Percentiles rank a stretch among this genome's conserved stretches.
These are phyloP conservation scores for Litsea cubeba DNA, from an alignment of 164 flowering plant species.

Conservation along the genomic window DNA sequence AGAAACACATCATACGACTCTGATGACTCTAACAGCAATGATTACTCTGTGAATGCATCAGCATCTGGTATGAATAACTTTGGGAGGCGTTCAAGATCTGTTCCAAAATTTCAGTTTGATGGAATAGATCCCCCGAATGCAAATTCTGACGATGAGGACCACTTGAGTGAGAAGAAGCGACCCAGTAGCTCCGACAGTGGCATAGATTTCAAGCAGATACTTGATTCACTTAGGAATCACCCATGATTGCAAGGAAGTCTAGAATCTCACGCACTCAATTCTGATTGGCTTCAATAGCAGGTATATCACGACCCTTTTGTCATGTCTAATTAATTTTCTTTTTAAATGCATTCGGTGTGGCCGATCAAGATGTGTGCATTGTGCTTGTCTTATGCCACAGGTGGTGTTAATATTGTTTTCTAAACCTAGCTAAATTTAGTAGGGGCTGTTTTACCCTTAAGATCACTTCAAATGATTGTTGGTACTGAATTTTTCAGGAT, in stretches of 20 bases:
- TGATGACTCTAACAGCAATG: slow-evolving; percentile 11
- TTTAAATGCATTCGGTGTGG: not conserved
- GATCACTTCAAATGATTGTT: not conserved
- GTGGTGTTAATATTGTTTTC: not conserved
- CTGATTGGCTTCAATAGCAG: not conserved
- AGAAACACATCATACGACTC: not conserved
- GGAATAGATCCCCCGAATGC: not conserved
- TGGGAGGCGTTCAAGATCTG: slow-evolving; percentile 10
- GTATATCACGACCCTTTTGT: not conserved
- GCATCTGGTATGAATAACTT: not conserved
- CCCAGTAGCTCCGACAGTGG: slow-evolving; percentile 2
- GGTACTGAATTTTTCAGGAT: not conserved
- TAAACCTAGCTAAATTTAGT: not conserved
- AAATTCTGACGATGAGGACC: not conserved
- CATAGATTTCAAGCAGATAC: slow-evolving; percentile 22
- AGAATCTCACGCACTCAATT: not conserved
- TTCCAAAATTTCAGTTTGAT: not conserved
- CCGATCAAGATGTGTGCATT: not conserved
- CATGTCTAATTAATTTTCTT: not conserved
- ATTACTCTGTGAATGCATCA: slow-evolving; percentile 7
- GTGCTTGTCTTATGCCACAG: not conserved
- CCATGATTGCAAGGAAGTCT: slow-evolving; percentile 7
- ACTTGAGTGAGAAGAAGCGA: not conserved
- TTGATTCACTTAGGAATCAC: slow-evolving; percentile 21
- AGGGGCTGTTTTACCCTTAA: not conserved